Evolutionary conservation across 495 filamentous ascomycete species (phyloP), one percentile per base, ranked within the genome.

Genomic region (Venustampulla echinocandica): DNA sequence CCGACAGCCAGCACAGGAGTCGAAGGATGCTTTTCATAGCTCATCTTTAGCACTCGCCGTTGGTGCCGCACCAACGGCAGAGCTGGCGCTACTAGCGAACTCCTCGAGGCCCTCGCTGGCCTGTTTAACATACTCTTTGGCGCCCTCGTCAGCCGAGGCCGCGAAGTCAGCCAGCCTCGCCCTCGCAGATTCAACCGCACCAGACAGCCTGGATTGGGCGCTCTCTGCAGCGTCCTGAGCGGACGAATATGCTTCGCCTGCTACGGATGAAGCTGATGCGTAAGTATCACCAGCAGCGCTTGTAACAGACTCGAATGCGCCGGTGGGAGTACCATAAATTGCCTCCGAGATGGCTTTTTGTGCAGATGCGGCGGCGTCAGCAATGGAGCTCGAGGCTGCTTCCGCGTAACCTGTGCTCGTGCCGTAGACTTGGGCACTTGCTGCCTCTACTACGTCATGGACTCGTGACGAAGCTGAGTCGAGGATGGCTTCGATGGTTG

Each of bases 401-500:
- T 72, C 55, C 49, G 79, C 79, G 17, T 65, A 65, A 11, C 77
- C 76, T 55, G 76, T 79, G 7, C 58, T 51, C 0, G 71, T 69
- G 25, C 80, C 82, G 58, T 82, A 83, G 35, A 80, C 60, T 38
- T 79, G 76, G 11, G 66, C 57, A 45, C 70, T 78, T 2, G 75
- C 80, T 20, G 74, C 78, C n/a, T 76, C 71, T 18, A 84, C 71
- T 17, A 73, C 79, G 14, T 69, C 64, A 42, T 78, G 69, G 30
- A 82, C 62, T 49, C 77, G 74, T 4, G 73, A 66, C 49, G 66
- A 76, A 14, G 73, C 77, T 11, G 69, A 59, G 9, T 69, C 66
- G 36, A 85, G 61, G 33, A 84, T 74, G 30, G 69, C 65, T 49
- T 84, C 81, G 20, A 85, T 47, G 11, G 66, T 64, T 17, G 79